Conservation (phyloP, 305 asterid species). For the Rubia balearica region DNA sequence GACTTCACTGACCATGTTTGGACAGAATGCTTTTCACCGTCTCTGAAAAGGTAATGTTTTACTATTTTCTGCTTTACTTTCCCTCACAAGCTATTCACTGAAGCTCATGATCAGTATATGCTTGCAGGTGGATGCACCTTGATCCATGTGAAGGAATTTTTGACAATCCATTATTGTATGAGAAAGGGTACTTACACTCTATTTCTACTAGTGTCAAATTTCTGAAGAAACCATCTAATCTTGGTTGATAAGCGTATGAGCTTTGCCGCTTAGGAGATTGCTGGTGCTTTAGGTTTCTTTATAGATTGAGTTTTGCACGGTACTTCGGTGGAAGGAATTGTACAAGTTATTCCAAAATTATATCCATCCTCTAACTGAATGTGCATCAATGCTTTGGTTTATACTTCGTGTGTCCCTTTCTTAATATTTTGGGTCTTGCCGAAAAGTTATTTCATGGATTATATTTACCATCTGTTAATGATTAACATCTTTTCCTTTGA, state of each 20-base stretch:
- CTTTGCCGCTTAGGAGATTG: neutral
- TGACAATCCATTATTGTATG: conserved; percentile 84
- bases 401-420: neutral
- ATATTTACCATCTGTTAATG: conserved; percentile 20
- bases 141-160: conserved; percentile 97
- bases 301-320: neutral
- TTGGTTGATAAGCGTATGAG: neutral
- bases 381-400: neutral
- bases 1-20: conserved; percentile 97
- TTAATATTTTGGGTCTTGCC: neutral
- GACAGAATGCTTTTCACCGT: conserved; percentile 91
- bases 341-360: neutral
- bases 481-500: conserved; percentile 27
- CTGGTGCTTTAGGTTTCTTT: neutral
- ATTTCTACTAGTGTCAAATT: conserved; percentile 5
- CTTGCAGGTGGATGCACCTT: conserved; percentile 97
- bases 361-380: neutral
- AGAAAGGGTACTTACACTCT: conserved; percentile 63
- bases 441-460: neutral
- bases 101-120: conserved; percentile 18
- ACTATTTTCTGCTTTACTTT: conserved; percentile 18
- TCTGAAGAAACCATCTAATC: neutral
- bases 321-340: neutral
- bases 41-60: conserved; percentile 58
- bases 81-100: conserved; percentile 16